Base-by-base conservation (phyloP, 257 asterid genomes). In the Solanum virginianum region DNA sequence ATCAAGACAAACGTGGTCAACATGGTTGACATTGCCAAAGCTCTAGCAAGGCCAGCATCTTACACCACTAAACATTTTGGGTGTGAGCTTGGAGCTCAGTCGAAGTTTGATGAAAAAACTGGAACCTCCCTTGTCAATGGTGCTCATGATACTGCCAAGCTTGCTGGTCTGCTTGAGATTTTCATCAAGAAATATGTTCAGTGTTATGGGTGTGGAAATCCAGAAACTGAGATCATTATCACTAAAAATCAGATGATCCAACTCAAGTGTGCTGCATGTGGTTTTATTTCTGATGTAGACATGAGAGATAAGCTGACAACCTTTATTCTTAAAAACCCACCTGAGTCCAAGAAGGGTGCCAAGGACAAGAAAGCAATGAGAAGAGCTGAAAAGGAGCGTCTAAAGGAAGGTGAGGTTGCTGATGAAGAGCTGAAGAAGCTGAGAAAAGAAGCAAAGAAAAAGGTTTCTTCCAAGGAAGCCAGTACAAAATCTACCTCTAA, bases 1-100 rank as follows among this genome's bases (percentile, higher is more conserved):
- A 89, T 89, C 88, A 89, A 87, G 87, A 89, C 91, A 26, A 89
- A 89, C 60, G 53, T 89, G 3, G 92, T 89, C 55, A 88, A 89
- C 86, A 89, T 87, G 90, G 90, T 89, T 69, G 90, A 89, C 59
- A 86, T 89, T 84, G 92, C 90, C 15, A 89, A 89, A 65, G 90
- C 92, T 69, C 85, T 89, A 80, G 90, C 92, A 4, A 84, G 92
- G 87, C 92, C 92, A 13, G 83, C 92, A 82, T 86, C 92, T 32
- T 87, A 89, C 55, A 89, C 89, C 24, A 89, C 92, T 1, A 89
- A 88, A 41, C 81, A 85, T 86, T 90, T 90, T 53, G 92, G 91
- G 13, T 83, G 88, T 15, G 92, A 90, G 87, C 91, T 90, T 66
- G 91, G 92, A 59, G 92, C 92, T 49, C 92, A 90, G 54, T 90